Evolutionary conservation across 345 rosid species (phyloP).

Genomic region (Kernera saxatilis): DNA sequence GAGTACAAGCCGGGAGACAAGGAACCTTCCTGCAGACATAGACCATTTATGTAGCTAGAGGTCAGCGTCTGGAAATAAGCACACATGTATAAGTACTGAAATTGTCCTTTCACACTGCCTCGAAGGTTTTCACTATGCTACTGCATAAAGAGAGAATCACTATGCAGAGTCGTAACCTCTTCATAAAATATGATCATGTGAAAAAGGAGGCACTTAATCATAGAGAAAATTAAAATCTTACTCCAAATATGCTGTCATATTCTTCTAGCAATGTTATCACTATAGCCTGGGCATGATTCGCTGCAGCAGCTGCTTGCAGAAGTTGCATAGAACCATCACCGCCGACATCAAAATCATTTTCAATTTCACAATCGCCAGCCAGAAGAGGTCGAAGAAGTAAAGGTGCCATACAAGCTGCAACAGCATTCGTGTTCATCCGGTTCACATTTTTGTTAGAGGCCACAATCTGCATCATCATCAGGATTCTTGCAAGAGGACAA

Average conservation of each 20-base stretch:
- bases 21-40: constrained; percentile 66
- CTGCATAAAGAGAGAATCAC: background rate
- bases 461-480: constrained; percentile 83
- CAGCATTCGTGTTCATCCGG: constrained; percentile 96
- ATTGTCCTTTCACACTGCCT: background rate
- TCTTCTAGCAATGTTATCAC: constrained; percentile 84
- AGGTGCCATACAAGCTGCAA: constrained; percentile 99
- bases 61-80: constrained; percentile 22
- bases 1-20: constrained; percentile 72
- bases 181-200: background rate
- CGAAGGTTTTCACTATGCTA: constrained; percentile 3
- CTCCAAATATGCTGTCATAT: constrained; percentile 80
- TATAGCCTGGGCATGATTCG: constrained; percentile 99
- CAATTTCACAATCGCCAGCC: constrained; percentile 95
- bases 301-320: constrained; percentile 97
- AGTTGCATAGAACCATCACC: constrained; percentile 95
- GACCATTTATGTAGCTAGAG: constrained; percentile 22
- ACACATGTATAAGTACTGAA: background rate
- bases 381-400: constrained; percentile 97
- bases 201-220: background rate
- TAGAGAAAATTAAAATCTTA: constrained; percentile 34
- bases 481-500: constrained; percentile 58
- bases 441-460: constrained; percentile 72
- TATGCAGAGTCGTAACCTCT: background rate
- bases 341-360: constrained; percentile 81